Conservation (phyloP, 805 yeast species). For the Komagataella phaffii region DNA sequence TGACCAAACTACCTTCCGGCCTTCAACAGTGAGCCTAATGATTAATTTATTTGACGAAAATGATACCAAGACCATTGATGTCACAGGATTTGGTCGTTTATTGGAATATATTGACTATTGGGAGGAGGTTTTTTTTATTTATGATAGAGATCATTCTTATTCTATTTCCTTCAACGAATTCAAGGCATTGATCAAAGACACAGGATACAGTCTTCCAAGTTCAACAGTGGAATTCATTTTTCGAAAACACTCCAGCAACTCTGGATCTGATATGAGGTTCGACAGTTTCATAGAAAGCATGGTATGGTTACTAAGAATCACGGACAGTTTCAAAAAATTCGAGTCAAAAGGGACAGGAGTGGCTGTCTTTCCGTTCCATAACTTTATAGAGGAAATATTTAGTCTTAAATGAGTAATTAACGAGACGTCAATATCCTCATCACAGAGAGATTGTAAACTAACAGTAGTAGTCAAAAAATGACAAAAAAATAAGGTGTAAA, state of each 20-base stretch:
- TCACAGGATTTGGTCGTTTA: background rate
- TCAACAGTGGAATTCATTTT: background rate
- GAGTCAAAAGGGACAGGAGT: background rate
- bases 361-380: background rate
- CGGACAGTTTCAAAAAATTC: background rate
- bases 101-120: background rate
- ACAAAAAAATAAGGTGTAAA: background rate
- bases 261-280: background rate
- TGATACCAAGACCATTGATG: background rate
- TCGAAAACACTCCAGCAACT: background rate
- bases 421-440: background rate
- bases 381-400: background rate
- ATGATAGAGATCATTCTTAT: background rate
- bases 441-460: background rate
- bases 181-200: background rate
- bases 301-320: background rate
- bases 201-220: constrained; percentile 1
- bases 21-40: background rate
- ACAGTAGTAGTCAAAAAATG: no score
- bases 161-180: background rate
- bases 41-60: background rate
- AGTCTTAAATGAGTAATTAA: background rate
- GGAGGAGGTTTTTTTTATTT: background rate
- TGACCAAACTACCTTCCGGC: background rate
- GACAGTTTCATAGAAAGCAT: background rate